A percentile compares a stretch with the other conserved stretches of the same genome.
These are phyloP conservation scores for Mucor plumbeus DNA, from an alignment of 371 early-diverging fungal genomes.

Conservation along the genomic window DNA sequence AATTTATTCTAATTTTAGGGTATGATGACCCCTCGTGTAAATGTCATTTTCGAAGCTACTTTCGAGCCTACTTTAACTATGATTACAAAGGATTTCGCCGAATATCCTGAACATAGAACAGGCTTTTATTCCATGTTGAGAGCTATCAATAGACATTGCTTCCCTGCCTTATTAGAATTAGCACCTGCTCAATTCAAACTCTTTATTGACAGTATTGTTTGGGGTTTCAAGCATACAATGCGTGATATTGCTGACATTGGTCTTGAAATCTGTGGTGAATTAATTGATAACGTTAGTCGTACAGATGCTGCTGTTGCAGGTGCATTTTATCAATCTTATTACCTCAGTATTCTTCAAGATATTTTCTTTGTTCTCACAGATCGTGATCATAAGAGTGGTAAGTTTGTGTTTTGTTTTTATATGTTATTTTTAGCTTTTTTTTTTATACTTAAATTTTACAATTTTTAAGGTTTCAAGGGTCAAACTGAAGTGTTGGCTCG, in stretches of 20 bases:
- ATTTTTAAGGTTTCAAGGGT: constrained; percentile 70
- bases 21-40: constrained; percentile 82
- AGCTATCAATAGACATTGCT: constrained; percentile 88
- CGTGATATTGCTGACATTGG: constrained; percentile 96
- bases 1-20: constrained; percentile 41
- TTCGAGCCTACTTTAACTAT: constrained; percentile 96
- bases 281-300: constrained; percentile 79
- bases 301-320: constrained; percentile 82
- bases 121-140: constrained; percentile 92
- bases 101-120: constrained; percentile 95
- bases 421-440: not conserved
- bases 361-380: constrained; percentile 96
- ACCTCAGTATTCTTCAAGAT: constrained; percentile 88
- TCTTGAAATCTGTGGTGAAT: constrained; percentile 82
- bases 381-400: constrained; percentile 96
- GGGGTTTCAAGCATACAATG: constrained; percentile 99
- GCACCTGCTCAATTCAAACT: constrained; percentile 88
- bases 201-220: constrained; percentile 90
- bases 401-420: constrained; percentile 11
- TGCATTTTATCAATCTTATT: constrained; percentile 91
- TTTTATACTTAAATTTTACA: not conserved
- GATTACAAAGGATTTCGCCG: constrained; percentile 98
- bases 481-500: constrained; percentile 90
- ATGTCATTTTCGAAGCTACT: constrained; percentile 86
- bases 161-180: constrained; percentile 85